A percentile compares a stretch with the other conserved stretches of the same genome.
phyloP scores from a whole-genome alignment of 768 basidiomycete genomes.

The Lanmaoa pseudosensibilis region DNA sequence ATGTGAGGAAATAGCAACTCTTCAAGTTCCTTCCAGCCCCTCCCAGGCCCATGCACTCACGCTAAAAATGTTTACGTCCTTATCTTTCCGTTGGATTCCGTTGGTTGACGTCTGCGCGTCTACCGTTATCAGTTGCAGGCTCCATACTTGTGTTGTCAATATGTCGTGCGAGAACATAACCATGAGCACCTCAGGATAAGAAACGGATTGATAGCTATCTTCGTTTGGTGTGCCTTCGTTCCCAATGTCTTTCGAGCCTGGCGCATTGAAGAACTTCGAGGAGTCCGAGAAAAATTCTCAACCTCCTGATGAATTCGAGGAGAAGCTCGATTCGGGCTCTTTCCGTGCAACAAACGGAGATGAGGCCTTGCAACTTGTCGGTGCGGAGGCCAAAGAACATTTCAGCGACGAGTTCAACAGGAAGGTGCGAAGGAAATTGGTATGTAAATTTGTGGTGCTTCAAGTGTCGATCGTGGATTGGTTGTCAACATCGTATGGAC shows the following conservation, averaged over 20 bases:
- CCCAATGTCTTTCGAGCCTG: slow-evolving; percentile 21
- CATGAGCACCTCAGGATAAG: slow-evolving; percentile 13
- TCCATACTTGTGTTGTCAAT: neutral
- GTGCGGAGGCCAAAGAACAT: slow-evolving; percentile 45
- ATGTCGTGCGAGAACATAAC: slow-evolving; percentile 7
- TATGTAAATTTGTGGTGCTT: slow-evolving; percentile 25
- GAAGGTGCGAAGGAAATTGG: slow-evolving; percentile 58
- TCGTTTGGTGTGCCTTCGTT: neutral
- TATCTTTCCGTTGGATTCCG: slow-evolving; percentile 14
- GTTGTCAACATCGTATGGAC: neutral
- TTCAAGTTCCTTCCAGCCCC: neutral
- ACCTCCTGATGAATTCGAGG: slow-evolving; percentile 26
- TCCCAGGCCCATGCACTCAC: slow-evolving; percentile 2
- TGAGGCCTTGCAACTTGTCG: slow-evolving; percentile 62
- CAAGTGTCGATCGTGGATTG: neutral
- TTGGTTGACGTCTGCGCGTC: neutral
- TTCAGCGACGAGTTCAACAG: slow-evolving; percentile 64
- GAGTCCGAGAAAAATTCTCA: slow-evolving; percentile 17
- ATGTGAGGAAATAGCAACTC: slow-evolving; percentile 14
- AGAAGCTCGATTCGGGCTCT: slow-evolving; percentile 33
- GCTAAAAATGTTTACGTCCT: slow-evolving; percentile 12
- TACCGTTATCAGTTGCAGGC: slow-evolving; percentile 11
- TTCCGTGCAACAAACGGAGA: slow-evolving; percentile 48
- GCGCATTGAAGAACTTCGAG: slow-evolving; percentile 6
- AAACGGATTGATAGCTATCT: neutral